phyloP scores from a whole-genome alignment of 208 protist genomes.

The Naegleria lovaniensis region DNA sequence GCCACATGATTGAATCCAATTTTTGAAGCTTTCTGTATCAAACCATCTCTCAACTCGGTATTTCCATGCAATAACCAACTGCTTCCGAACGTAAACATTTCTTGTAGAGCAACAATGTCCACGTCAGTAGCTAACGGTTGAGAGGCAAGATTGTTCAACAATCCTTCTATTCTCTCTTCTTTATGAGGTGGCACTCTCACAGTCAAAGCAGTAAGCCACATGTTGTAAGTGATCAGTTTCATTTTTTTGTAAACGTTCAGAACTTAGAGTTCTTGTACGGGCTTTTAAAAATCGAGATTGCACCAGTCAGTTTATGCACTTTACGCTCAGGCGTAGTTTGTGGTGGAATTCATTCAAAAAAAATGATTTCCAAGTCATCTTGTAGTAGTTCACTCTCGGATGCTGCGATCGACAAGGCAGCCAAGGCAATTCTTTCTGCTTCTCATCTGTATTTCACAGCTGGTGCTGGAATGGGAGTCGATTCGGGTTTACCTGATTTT shows the following conservation, averaged over 20 bases:
- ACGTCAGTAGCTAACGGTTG: not conserved
- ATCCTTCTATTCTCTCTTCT: not conserved
- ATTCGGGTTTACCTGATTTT: slow-evolving; percentile 18
- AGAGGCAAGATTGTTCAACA: not conserved
- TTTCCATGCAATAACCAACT: not conserved
- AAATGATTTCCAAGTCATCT: not conserved
- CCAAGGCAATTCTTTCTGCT: not conserved
- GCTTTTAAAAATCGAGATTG: no score
- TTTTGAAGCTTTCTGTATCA: not conserved
- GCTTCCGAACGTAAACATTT: not conserved
- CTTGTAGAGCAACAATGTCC: not conserved
- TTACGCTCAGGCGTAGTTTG: no score
- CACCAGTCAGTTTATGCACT: no score
- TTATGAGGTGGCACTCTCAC: not conserved
- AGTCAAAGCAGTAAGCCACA: not conserved
- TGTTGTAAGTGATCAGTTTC: not conserved
- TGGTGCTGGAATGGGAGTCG: slow-evolving; percentile 17
- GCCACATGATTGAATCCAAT: not conserved
- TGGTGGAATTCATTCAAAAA: no score
- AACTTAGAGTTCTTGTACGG: no score
- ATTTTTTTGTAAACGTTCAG: not conserved
- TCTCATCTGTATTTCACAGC: not conserved
- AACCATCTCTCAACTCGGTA: not conserved
- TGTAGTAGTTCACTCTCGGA: no score
- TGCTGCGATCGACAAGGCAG: not conserved